Evolutionary conservation across 352 stramenopile species (phyloP).

Genomic region (Globisporangium perplexum): DNA sequence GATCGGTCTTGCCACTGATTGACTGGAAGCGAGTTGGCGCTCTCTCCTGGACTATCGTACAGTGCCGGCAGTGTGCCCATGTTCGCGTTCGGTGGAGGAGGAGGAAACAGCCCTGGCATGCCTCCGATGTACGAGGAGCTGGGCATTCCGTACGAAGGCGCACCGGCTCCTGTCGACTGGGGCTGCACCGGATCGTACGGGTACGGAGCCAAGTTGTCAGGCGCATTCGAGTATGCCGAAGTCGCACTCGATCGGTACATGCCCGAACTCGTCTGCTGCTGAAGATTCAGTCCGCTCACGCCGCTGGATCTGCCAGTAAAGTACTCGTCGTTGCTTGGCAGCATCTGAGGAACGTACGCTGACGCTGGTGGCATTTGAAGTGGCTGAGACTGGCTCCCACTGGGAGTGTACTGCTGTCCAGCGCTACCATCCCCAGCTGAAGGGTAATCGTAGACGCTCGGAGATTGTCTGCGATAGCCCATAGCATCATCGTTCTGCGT

Average conservation of each 20-base stretch:
- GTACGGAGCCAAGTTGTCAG: slow-evolving; percentile 23
- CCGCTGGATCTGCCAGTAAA: not conserved
- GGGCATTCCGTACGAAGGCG: slow-evolving; percentile 19
- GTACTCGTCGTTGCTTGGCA: slow-evolving; percentile 5
- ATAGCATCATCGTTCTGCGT: slow-evolving; percentile 4
- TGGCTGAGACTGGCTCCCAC: slow-evolving; percentile 4
- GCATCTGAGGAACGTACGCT: slow-evolving; percentile 15
- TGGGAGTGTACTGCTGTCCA: slow-evolving; percentile 1
- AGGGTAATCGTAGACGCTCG: not conserved
- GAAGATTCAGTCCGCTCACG: not conserved
- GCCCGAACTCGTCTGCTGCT: slow-evolving; percentile 5
- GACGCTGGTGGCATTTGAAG: slow-evolving; percentile 11
- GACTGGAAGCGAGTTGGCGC: slow-evolving; percentile 5
- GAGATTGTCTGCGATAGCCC: slow-evolving; percentile 7
- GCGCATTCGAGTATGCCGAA: slow-evolving; percentile 4
- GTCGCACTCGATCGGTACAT: slow-evolving; percentile 6
- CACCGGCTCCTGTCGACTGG: slow-evolving; percentile 13
- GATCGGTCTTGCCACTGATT: slow-evolving; percentile 18
- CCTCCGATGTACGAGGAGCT: slow-evolving; percentile 24
- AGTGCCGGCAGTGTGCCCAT: slow-evolving; percentile 23
- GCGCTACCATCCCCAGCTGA: not conserved
- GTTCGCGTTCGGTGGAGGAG: slow-evolving; percentile 13
- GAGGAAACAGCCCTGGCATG: slow-evolving; percentile 21
- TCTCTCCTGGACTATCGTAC: slow-evolving; percentile 14
- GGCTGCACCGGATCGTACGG: slow-evolving; percentile 23